Percentiles rank a stretch among this genome's conserved stretches.
Evolutionary conservation across 1,284 basidiomycete genomes (phyloP).

Genomic region (Ceraceosorus guamensis): DNA sequence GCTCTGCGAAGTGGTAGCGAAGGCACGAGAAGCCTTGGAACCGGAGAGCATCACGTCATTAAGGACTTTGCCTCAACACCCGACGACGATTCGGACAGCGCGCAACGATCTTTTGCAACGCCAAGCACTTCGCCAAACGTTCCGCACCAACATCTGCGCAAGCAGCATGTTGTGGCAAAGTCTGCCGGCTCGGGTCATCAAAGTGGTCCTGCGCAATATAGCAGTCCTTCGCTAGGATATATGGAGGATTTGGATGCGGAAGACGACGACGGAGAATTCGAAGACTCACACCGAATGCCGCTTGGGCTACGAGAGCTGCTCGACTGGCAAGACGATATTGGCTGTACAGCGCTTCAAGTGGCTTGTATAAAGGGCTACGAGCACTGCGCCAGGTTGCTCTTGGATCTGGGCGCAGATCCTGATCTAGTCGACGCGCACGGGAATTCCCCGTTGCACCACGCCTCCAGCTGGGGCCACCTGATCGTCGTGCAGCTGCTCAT

Average conservation of each 20-base stretch:
- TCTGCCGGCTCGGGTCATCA: neutral
- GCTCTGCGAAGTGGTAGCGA: neutral
- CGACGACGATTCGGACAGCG: neutral
- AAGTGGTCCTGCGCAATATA: neutral
- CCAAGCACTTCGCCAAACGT: neutral
- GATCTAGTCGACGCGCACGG: conserved; percentile 82
- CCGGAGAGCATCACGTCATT: neutral
- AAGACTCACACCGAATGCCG: neutral
- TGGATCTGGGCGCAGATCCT: conserved; percentile 77
- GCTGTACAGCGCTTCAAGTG: conserved; percentile 80
- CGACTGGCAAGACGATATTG: conserved; percentile 80
- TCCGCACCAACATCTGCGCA: neutral
- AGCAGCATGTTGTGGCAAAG: neutral
- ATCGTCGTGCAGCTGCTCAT: conserved; percentile 78
- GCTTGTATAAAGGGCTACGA: conserved; percentile 82
- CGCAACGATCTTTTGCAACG: neutral
- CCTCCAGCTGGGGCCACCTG: conserved; percentile 16
- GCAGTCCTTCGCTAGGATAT: neutral
- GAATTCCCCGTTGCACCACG: conserved; percentile 82
- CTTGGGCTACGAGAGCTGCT: conserved; percentile 53
- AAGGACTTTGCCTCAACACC: neutral
- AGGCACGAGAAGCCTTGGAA: neutral
- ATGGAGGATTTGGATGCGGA: neutral
- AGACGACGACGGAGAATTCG: conserved; percentile 2
- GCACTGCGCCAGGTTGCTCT: conserved; percentile 73